Evolutionary conservation across 306 rosid species (phyloP).

Genomic region (Macrotyloma uniflorum): DNA sequence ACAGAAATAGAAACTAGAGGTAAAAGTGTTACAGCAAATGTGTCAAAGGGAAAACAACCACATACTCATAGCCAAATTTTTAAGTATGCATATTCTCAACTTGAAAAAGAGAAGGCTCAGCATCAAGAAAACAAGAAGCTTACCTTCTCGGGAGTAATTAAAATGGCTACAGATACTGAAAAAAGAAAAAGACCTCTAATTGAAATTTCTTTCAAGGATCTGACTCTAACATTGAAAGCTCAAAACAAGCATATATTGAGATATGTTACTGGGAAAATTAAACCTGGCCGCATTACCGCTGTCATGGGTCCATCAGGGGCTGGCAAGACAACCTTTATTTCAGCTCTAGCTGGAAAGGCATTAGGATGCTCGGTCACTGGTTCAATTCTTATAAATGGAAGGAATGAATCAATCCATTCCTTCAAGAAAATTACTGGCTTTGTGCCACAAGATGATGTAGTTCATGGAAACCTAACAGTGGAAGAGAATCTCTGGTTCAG

Average conservation of each 20-base stretch:
- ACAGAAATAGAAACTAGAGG: constrained; percentile 48
- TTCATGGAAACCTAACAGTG: constrained; percentile 94
- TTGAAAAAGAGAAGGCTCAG: constrained; percentile 92
- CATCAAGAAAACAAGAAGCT: constrained; percentile 73
- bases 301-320: constrained; percentile 99
- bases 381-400: constrained; percentile 81
- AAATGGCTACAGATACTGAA: constrained; percentile 68
- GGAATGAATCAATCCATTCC: constrained; percentile 76
- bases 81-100: constrained; percentile 84
- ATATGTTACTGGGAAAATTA: constrained; percentile 84
- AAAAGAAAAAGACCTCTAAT: constrained; percentile 73
- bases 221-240: constrained; percentile 84
- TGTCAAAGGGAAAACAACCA: constrained; percentile 62
- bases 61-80: constrained; percentile 77
- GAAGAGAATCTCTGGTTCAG: constrained; percentile 99
- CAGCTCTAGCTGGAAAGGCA: constrained; percentile 92
- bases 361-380: constrained; percentile 79
- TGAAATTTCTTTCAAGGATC: constrained; percentile 86
- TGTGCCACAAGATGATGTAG: constrained; percentile 99
- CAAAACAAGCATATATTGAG: constrained; percentile 77
- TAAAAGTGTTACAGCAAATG: constrained; percentile 30
- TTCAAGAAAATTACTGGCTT: constrained; percentile 91
- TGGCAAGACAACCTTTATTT: constrained; percentile 93
- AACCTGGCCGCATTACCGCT: constrained; percentile 92
- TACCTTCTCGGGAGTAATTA: constrained; percentile 84